Base-by-base conservation (phyloP, 2,329 filamentous ascomycete genomes). In the Diaporthe amygdali region DNA sequence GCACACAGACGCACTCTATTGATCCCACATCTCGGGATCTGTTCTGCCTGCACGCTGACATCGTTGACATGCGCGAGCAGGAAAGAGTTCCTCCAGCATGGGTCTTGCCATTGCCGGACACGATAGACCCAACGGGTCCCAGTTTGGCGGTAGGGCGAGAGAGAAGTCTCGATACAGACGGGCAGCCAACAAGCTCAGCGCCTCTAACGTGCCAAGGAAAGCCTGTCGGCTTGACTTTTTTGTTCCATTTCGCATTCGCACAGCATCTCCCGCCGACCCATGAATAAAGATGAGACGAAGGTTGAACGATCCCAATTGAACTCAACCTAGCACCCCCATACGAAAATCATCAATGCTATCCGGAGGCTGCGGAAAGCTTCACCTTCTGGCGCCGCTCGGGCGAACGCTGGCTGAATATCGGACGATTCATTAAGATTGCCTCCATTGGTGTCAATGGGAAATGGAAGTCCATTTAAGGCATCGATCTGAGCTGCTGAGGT, bases 151-250 rank as follows among this genome's bases (percentile, higher is more conserved):
- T 9, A 2, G 17, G 25, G 39, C 39, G 46, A 41, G 44, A 44
- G 20, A 34, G 44, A 2, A 15, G 32, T 49, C 25, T 47, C 41
- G 22, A 47, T 39, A 39, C 37, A 47, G 41, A 8, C 27, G 47
- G 27, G 25, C 25, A n/a, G 59, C 4, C 30, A 47, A 68, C 44
- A 54, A 56, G 51, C 64, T 54, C 64, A 30, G 51, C 64, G 64
- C 49, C 66, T 56, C 66, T 56, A 37, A 56, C 51, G 56, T 47
- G 51, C 34, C 47, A 46, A 56, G 49, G 15, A 49, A 64, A 64
- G n/a, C 17, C 20, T 49, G 41, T 64, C 59, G 34, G 8, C n/a
- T 64, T 49, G 30, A 27, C 59, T 64, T 64, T 63, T 46, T 32
- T 27, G 6, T 34, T n/a, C n/a, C n/a, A n/a, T n/a, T 49, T 61